Base-by-base conservation (phyloP, 208 protist species). In the Trypanosoma platydactyli region DNA sequence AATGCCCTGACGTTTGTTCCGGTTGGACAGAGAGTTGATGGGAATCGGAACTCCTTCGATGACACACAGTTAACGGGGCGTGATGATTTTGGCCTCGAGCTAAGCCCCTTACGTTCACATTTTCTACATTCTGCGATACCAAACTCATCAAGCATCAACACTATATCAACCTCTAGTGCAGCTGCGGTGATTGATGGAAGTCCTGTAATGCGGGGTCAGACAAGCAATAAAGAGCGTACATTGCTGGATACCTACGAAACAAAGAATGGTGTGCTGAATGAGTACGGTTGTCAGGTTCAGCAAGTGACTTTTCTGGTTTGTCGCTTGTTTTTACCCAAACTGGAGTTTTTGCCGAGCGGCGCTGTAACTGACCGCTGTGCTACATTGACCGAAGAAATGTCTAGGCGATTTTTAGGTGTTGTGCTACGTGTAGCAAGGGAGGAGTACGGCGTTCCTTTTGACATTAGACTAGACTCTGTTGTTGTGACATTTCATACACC, bases 401-500 rank as follows among this genome's bases (percentile, higher is more conserved):
- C 76, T 29, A 52, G 41, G 44, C 57, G 30, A n/a, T 81, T 81
- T 60, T 41, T 71, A 22, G 16, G 58, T 12, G 53, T 64, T 58
- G 54, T 82, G 2, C 54, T 71, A n/a, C 55, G 59, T 44, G 62
- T 78, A 7, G 25, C 71, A 22, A 56, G 42, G 29, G 51, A 56
- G 13, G 75, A 73, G 30, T 40, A 50, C 38, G 79, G 74, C 1
- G 52, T 71, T 15, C 40, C 69, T n/a, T 77, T 64, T 63, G 64
- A 77, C 51, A 53, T 79, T 45, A 24, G 68, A 13, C 27, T 81
- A 46, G 79, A 84, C 58, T 80, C 73, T 42, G 75, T 60, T 41
- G 41, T 79, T 46, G 64, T 84, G 11, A 68, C 70, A 2, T 84
- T 77, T 67, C 76, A 81, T 48, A 75, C 66, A 49, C 65, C 56